Base-by-base conservation (phyloP, 805 yeast species). In the Suhomyces prunicola region DNA sequence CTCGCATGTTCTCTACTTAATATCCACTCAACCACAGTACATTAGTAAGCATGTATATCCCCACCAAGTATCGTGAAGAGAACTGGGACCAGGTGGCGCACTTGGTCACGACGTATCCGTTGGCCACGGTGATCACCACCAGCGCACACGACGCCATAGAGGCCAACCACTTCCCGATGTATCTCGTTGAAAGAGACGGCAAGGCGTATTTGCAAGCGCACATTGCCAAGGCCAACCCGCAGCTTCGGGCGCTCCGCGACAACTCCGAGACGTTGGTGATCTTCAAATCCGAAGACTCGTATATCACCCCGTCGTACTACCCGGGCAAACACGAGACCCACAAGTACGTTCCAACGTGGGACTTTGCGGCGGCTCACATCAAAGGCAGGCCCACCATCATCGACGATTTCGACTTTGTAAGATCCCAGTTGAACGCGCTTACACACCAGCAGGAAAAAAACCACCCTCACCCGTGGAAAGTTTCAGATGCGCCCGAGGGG, bases 281-380 rank as follows among this genome's bases (percentile, higher is more conserved):
- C 4, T 85, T 85, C 71, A 81, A 78, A 62, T 72, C 82, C 6
- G 68, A 62, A 3, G 73, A 81, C 59, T 67, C 82, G 0, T 85
- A 85, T 61, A 77, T 85, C 22, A 66, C 84, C 23, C 88, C 90
- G 1, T 64, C 76, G 13, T 85, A 84, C 77, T 85, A 85, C 60
- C 79, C 82, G 6, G 72, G 76, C 19, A 84, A 85, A 67, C 67
- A 74, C 46, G 73, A 73, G 47, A 80, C 85, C 31, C 85, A 82
- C 55, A 84, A 83, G 61, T 76, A 74, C 42, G 89, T 84, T n/a
- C 88, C 89, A 15, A 85, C 89, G 1, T 85, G 88, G 88, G 85
- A 82, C 63, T 84, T 78, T 66, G 82, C 80, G 2, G 67, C 80
- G 4, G 83, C 80, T 31, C 88, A 85, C 60, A 70, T 79, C 44